These are phyloP conservation scores for Berkeleyomyces rouxiae DNA, from an alignment of 2,329 filamentous ascomycete species.

Conservation along the genomic window DNA sequence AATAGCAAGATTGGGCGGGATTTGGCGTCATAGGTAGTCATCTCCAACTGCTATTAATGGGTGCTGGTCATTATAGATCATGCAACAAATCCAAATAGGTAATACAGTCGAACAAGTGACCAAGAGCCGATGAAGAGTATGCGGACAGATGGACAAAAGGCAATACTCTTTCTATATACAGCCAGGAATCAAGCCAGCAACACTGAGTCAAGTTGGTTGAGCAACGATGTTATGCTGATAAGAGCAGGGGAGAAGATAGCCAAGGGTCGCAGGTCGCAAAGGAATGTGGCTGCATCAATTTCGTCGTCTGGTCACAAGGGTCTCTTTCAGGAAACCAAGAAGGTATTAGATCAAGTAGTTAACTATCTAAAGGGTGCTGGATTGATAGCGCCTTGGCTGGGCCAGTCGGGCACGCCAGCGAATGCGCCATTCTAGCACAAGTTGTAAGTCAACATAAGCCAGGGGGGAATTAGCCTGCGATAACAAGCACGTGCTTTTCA, in stretches of 20 bases:
- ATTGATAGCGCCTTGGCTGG: neutral
- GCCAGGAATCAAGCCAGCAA: no score
- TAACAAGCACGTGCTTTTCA: neutral
- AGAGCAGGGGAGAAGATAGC: neutral
- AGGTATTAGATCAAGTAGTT: neutral
- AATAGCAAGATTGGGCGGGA: neutral
- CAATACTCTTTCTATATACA: no score
- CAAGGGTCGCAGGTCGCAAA: neutral
- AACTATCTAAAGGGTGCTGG: neutral
- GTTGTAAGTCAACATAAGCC: neutral
- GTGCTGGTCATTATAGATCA: no score
- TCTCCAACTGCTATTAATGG: no score
- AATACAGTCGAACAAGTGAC: no score
- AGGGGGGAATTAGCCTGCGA: neutral
- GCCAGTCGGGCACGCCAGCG: neutral
- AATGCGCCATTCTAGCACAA: neutral
- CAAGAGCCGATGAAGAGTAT: no score
- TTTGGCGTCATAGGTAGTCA: neutral
- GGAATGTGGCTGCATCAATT: neutral
- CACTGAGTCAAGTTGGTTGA: neutral
- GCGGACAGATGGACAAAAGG: no score
- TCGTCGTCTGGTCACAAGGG: neutral
- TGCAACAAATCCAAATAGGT: no score
- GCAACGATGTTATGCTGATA: neutral
- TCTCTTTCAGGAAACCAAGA: neutral